Evolutionary conservation across 2,329 filamentous ascomycete species (phyloP).

Genomic region (Botrytis cinerea): DNA sequence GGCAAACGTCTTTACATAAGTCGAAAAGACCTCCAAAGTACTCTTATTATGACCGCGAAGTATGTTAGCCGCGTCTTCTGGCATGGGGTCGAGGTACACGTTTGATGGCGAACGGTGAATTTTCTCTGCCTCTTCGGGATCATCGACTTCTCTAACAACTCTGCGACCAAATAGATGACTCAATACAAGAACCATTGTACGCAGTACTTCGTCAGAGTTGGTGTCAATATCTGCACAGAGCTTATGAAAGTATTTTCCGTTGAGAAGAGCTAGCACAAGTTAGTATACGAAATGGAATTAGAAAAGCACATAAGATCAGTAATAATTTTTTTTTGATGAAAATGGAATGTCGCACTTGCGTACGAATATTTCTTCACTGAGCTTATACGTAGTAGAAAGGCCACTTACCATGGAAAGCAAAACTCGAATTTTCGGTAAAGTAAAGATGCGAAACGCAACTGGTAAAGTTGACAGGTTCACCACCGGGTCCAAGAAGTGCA

Average conservation of each 20-base stretch:
- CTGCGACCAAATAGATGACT: constrained; percentile 69
- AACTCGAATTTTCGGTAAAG: constrained; percentile 73
- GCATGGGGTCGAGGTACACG: constrained; percentile 66
- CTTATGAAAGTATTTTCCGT: constrained; percentile 67
- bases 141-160: constrained; percentile 51
- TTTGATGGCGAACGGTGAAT: constrained; percentile 62
- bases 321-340: not conserved
- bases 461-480: constrained; percentile 71
- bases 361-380: not conserved
- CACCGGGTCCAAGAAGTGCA: constrained; percentile 60
- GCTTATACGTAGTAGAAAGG: not conserved
- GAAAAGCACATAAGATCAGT: not conserved
- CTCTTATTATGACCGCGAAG: constrained; percentile 64
- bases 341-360: not conserved
- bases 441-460: constrained; percentile 72
- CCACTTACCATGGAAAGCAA: constrained; percentile 65
- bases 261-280: constrained; percentile 55
- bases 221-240: constrained; percentile 60
- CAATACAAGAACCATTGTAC: constrained; percentile 67
- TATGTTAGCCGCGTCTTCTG: constrained; percentile 55
- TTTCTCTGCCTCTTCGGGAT: constrained; percentile 51
- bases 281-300: constrained; percentile 21
- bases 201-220: constrained; percentile 52
- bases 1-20: constrained; percentile 70
- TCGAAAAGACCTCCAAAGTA: constrained; percentile 61